A percentile compares a stretch with the other conserved stretches of the same genome.
phyloP scores from a whole-genome alignment of 495 filamentous ascomycete genomes.

The Hypoxylon fragiforme region DNA sequence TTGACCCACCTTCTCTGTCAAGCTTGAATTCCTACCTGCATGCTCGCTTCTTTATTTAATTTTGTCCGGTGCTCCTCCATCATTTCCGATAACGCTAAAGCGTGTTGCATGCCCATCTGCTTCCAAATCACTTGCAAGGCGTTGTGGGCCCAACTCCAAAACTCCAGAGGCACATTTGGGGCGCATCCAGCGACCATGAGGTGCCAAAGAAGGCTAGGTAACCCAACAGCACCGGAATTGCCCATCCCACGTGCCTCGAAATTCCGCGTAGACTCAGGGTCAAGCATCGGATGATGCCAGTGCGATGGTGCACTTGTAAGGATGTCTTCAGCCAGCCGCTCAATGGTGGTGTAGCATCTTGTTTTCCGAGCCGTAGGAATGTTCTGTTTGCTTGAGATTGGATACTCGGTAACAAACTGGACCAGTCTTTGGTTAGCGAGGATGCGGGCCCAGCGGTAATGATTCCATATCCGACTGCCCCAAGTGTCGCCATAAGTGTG shows the following conservation, averaged over 20 bases:
- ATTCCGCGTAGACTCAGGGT: constrained; percentile 22
- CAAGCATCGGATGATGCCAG: constrained; percentile 48
- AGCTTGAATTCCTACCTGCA: too few relatives aligned
- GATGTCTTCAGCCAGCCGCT: constrained; percentile 44
- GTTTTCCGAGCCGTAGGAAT: constrained; percentile 41
- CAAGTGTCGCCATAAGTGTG: constrained; percentile 63
- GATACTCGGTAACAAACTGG: constrained; percentile 36
- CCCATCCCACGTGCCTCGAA: constrained; percentile 44
- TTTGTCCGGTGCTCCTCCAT: constrained; percentile 35
- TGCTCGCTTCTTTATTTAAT: constrained; percentile 10
- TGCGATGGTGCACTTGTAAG: constrained; percentile 49
- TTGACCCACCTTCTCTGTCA: too few relatives aligned
- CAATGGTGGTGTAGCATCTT: constrained; percentile 37
- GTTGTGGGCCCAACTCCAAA: constrained; percentile 43
- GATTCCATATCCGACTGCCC: constrained; percentile 62
- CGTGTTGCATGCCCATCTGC: constrained; percentile 53
- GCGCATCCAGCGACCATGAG: constrained; percentile 47
- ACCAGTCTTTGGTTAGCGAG: constrained; percentile 58
- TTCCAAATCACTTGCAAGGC: constrained; percentile 46
- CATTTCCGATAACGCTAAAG: constrained; percentile 39
- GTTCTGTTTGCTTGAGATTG: constrained; percentile 39
- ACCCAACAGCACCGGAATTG: constrained; percentile 46
- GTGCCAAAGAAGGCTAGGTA: constrained; percentile 48
- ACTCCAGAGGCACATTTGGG: constrained; percentile 42
- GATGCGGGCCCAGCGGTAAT: constrained; percentile 64